A percentile compares a stretch with the other conserved stretches of the same genome.
These are phyloP conservation scores for Colletotrichum gloeosporioides DNA, from an alignment of 2,329 filamentous ascomycete genomes.

Conservation along the genomic window DNA sequence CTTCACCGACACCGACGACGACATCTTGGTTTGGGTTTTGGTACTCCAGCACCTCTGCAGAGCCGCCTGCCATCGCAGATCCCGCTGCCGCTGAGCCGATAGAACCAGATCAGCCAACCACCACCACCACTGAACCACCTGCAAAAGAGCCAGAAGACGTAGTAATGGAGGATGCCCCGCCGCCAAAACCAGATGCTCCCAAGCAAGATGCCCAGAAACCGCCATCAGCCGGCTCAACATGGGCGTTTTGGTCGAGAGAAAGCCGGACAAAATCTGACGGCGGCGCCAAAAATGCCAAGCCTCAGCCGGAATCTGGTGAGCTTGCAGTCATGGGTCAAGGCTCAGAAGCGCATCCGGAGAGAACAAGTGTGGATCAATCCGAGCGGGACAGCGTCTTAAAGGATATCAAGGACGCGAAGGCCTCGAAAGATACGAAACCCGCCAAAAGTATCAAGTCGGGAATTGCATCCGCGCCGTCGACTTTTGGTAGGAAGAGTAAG, in stretches of 20 bases:
- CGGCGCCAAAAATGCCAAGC: constrained; percentile 29
- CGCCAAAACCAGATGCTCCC: constrained; percentile 27
- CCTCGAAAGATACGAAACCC: constrained; percentile 23
- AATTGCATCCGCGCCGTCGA: constrained; percentile 28
- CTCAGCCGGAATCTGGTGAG: constrained; percentile 48
- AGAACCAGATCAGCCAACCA: constrained; percentile 11
- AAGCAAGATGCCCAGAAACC: constrained; percentile 32
- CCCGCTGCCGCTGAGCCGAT: constrained; percentile 13
- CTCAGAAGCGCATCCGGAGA: constrained; percentile 60
- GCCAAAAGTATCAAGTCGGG: constrained; percentile 26
- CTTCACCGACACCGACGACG: constrained; percentile 27
- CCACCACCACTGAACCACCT: constrained; percentile 12
- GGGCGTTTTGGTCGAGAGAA: constrained; percentile 82
- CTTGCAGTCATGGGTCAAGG: constrained; percentile 64
- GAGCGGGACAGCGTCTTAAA: constrained; percentile 39
- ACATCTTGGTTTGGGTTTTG: constrained; percentile 49
- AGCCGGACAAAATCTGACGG: constrained; percentile 39
- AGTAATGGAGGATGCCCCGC: constrained; percentile 46
- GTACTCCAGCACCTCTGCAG: constrained; percentile 29
- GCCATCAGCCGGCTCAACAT: constrained; percentile 68
- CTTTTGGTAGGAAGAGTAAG: constrained; percentile 46
- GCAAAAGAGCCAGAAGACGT: constrained; percentile 43
- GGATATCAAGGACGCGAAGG: constrained; percentile 28
- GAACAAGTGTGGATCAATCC: constrained; percentile 44
- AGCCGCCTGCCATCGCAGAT: not conserved